Conservation (phyloP, 2,329 filamentous ascomycete species). For the Cordyceps cicadae region DNA sequence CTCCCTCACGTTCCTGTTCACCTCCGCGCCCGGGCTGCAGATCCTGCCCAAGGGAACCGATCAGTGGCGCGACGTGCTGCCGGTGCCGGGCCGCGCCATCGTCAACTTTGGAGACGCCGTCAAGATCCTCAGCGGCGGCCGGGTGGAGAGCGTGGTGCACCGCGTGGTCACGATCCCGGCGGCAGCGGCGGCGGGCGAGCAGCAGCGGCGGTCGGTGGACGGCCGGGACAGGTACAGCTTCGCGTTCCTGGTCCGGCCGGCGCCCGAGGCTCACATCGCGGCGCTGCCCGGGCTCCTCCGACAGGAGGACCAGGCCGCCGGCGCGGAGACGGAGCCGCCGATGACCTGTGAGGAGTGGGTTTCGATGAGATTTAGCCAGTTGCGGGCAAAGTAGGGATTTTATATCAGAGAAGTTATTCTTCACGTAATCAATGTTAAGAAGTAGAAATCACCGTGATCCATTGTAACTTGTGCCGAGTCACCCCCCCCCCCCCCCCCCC, state of each 20-base stretch:
- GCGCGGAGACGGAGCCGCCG: neutral
- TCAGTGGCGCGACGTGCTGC: neutral
- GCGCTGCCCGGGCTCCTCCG: neutral
- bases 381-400: neutral
- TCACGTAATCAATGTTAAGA: neutral
- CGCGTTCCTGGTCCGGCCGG: neutral
- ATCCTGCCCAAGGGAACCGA: neutral
- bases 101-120: slow-evolving; percentile 3
- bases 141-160: neutral
- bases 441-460: neutral
- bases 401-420: no score
- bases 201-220: neutral
- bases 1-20: slow-evolving; percentile 5
- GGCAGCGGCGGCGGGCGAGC: no score
- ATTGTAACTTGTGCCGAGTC: no score
- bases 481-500: no score
- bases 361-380: neutral
- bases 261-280: neutral
- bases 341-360: slow-evolving; percentile 7
- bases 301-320: neutral
- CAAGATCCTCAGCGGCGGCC: slow-evolving; percentile 2
- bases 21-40: neutral
- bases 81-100: neutral
- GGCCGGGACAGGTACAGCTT: neutral
- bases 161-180: neutral